phyloP scores from a whole-genome alignment of 352 stramenopile species.

The Peronospora farinosa region DNA sequence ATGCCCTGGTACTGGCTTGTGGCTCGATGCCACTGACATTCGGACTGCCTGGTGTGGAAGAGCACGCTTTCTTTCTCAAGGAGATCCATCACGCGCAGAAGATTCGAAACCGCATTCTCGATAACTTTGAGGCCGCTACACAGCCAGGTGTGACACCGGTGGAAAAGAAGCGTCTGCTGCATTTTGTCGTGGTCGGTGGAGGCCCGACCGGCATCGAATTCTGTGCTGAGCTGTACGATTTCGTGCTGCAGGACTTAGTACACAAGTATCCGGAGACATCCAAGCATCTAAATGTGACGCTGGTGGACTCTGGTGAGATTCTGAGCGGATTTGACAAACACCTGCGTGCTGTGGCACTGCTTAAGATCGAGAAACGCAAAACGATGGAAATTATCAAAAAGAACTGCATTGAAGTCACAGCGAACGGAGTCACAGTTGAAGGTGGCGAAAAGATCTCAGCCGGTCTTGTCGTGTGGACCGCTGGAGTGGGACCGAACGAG shows the following conservation, averaged over 20 bases:
- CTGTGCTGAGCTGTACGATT: constrained; percentile 93
- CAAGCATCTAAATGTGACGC: constrained; percentile 60
- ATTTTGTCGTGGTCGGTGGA: constrained; percentile 97
- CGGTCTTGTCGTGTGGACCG: constrained; percentile 72
- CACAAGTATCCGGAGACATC: constrained; percentile 71
- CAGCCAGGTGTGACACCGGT: constrained; percentile 73
- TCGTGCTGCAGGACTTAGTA: constrained; percentile 88
- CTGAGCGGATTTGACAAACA: constrained; percentile 64
- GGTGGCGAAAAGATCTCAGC: constrained; percentile 50
- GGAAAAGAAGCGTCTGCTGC: constrained; percentile 89
- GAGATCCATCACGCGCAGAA: constrained; percentile 91
- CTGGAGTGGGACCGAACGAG: constrained; percentile 68
- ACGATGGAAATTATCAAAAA: constrained; percentile 80
- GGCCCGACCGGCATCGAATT: constrained; percentile 95
- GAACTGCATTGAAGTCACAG: constrained; percentile 63
- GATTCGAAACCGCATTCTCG: constrained; percentile 71
- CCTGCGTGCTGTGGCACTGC: constrained; percentile 62
- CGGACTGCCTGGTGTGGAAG: constrained; percentile 81
- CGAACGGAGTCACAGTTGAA: constrained; percentile 57
- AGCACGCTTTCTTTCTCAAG: constrained; percentile 96
- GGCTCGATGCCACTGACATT: constrained; percentile 95
- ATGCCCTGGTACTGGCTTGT: constrained; percentile 90
- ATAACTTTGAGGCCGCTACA: constrained; percentile 93
- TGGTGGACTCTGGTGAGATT: constrained; percentile 69
- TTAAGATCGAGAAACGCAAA: constrained; percentile 72